Evolutionary conservation across 768 basidiomycete species (phyloP).

Genomic region (Kwoniella sp.): DNA sequence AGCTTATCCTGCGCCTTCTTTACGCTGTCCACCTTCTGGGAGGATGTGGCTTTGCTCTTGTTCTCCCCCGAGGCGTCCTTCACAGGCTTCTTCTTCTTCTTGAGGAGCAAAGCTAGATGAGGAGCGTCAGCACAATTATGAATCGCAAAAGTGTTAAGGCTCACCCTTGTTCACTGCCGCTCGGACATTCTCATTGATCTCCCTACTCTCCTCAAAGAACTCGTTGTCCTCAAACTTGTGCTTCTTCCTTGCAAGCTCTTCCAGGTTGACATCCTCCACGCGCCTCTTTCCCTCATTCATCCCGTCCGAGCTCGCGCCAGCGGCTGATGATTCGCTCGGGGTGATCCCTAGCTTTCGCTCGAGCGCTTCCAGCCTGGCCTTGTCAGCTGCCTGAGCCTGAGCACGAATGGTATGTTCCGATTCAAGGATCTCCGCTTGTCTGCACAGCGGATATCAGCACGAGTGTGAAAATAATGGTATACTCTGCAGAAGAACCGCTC

Average conservation of each 20-base stretch:
- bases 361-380: constrained; percentile 74
- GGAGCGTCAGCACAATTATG: background rate
- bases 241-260: constrained; percentile 58
- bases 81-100: constrained; percentile 45
- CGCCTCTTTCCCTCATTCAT: constrained; percentile 14
- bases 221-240: constrained; percentile 87
- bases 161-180: constrained; percentile 80
- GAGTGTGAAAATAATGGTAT: background rate
- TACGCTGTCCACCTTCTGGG: constrained; percentile 7
- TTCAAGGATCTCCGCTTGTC: constrained; percentile 58
- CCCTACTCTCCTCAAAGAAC: constrained; percentile 83
- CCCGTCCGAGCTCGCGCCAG: background rate
- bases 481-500: constrained; percentile 25
- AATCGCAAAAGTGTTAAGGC: constrained; percentile 25
- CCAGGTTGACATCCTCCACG: constrained; percentile 45
- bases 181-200: constrained; percentile 85
- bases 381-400: constrained; percentile 70
- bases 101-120: constrained; percentile 31
- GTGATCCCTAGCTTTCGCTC: constrained; percentile 75
- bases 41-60: background rate
- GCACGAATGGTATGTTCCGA: constrained; percentile 74
- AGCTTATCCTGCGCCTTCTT: constrained; percentile 38
- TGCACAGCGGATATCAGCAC: constrained; percentile 4
- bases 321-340: constrained; percentile 15
- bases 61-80: background rate